Evolutionary conservation across 2,329 filamentous ascomycete species (phyloP).

Genomic region (Allantophomopsis lycopodina): DNA sequence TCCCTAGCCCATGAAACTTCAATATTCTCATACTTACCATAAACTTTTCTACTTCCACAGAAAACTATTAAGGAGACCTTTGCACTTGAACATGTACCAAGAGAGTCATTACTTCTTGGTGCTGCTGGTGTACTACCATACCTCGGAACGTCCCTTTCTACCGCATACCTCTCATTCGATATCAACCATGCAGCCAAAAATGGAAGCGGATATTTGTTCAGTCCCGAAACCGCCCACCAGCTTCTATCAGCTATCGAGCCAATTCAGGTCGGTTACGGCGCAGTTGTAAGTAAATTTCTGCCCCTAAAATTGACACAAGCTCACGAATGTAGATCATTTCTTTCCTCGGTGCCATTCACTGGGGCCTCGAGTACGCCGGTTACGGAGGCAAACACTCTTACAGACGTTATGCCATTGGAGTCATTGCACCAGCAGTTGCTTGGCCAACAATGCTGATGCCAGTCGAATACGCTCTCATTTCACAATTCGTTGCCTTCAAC

Average conservation of each 20-base stretch:
- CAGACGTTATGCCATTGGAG: conserved; percentile 71
- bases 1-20: too few relatives aligned
- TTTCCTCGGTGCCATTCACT: conserved; percentile 87
- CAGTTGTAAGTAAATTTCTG: conserved; percentile 42
- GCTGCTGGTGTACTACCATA: conserved; percentile 76
- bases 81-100: conserved; percentile 47
- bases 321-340: conserved; percentile 56
- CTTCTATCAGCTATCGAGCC: conserved; percentile 69
- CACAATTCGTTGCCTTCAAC: conserved; percentile 75
- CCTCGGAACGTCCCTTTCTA: conserved; percentile 69
- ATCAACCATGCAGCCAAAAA: conserved; percentile 53
- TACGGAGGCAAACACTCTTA: conserved; percentile 55
- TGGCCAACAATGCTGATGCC: conserved; percentile 86
- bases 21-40: too few relatives aligned
- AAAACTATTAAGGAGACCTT: conserved; percentile 57
- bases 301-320: too few relatives aligned
- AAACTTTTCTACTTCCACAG: conserved; percentile 21
- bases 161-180: conserved; percentile 71
- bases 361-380: conserved; percentile 75
- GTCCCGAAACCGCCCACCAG: conserved; percentile 53
- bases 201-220: conserved; percentile 51
- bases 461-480: conserved; percentile 70
- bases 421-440: conserved; percentile 65
- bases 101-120: conserved; percentile 53
- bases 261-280: conserved; percentile 81